A percentile compares a stretch with the other conserved stretches of the same genome.
Conservation (phyloP, 2,329 filamentous ascomycete genomes). For the Thelonectria olida region DNA sequence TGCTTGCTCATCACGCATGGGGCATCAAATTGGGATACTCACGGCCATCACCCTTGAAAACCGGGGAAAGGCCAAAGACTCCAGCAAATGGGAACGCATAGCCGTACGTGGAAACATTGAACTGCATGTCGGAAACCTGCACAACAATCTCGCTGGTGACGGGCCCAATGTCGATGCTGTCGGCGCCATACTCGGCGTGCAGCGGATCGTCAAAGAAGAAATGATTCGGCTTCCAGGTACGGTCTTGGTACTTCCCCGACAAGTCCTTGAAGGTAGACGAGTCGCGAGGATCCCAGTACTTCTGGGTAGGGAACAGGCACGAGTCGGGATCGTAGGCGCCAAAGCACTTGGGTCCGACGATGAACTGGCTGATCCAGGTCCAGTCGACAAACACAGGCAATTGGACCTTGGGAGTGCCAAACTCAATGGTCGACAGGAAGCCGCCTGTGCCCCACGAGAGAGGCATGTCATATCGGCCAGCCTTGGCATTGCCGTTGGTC, state of each 20-base stretch:
- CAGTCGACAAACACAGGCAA: conserved; percentile 16
- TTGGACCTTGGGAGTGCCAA: conserved; percentile 5
- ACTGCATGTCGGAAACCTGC: conserved; percentile 16
- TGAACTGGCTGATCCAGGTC: conserved; percentile 22
- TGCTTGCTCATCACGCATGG: not conserved
- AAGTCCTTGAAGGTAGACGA: conserved; percentile 14
- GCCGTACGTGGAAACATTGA: conserved; percentile 15
- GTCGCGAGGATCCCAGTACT: conserved; percentile 10
- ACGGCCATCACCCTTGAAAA: conserved; percentile 12
- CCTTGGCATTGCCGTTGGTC: not conserved
- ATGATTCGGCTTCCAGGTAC: conserved; percentile 12
- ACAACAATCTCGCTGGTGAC: conserved; percentile 13
- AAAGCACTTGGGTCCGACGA: conserved; percentile 18
- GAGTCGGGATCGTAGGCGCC: conserved; percentile 8
- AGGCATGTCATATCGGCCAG: conserved; percentile 10
- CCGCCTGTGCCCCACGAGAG: conserved; percentile 3
- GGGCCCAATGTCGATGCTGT: conserved; percentile 5
- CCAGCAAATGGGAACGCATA: conserved; percentile 13
- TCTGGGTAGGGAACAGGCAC: conserved; percentile 7
- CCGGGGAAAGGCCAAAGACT: conserved; percentile 15
- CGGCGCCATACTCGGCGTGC: conserved; percentile 16
- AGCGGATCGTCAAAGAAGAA: conserved; percentile 12
- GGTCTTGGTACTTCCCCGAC: conserved; percentile 8
- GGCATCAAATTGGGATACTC: not conserved
- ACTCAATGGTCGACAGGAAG: conserved; percentile 14